Percentiles rank a stretch among this genome's conserved stretches.
phyloP scores from a whole-genome alignment of 345 rosid species.

The Conringia planisiliqua region DNA sequence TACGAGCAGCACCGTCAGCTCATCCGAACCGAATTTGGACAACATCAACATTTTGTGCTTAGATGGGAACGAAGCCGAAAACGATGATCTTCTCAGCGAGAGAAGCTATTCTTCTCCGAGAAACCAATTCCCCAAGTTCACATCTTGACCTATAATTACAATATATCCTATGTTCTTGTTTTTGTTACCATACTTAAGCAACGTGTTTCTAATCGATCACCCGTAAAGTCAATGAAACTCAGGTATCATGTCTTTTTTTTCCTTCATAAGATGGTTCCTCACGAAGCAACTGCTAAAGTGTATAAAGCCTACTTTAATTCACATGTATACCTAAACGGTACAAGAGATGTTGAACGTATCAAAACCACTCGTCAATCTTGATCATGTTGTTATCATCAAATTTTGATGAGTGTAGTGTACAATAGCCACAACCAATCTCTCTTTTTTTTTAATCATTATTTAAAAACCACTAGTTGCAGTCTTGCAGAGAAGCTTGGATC shows the following conservation, averaged over 20 bases:
- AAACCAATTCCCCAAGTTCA: constrained; percentile 36
- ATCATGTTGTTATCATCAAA: no score
- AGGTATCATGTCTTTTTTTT: not conserved
- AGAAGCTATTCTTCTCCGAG: constrained; percentile 46
- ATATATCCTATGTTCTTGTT: not conserved
- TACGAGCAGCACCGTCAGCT: constrained; percentile 71
- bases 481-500: not conserved
- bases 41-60: constrained; percentile 44
- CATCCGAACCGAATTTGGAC: constrained; percentile 70
- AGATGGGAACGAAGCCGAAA: constrained; percentile 56
- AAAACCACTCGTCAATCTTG: no score
- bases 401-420: no score
- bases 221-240: not conserved
- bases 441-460: no score
- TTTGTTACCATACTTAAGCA: constrained; percentile 7
- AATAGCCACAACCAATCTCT: no score
- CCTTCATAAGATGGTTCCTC: not conserved
- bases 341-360: not conserved
- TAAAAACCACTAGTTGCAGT: no score
- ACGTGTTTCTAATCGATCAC: constrained; percentile 8
- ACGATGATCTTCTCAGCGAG: constrained; percentile 49
- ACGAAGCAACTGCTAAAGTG: not conserved
- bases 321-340: not conserved
- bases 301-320: not conserved
- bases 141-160: constrained; percentile 17